Conservation (phyloP, 352 stramenopile species). For the Pythium volutum region DNA sequence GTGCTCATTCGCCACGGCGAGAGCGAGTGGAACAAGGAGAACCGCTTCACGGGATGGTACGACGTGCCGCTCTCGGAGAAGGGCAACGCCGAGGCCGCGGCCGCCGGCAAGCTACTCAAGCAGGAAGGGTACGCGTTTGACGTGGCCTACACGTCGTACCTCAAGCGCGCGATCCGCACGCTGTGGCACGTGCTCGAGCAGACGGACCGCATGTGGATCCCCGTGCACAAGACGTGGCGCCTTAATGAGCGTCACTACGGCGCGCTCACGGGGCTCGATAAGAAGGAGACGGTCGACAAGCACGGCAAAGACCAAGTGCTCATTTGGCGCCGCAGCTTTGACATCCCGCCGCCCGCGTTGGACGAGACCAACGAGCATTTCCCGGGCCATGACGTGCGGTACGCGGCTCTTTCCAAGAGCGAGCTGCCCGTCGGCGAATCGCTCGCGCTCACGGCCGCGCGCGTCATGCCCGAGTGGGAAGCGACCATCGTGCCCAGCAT, state of each 20-base stretch:
- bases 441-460: conserved; percentile 91
- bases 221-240: conserved; percentile 92
- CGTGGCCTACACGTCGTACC: conserved; percentile 93
- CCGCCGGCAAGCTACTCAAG: conserved; percentile 86
- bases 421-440: conserved; percentile 92
- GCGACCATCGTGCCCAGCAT: conserved; percentile 91
- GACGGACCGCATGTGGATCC: conserved; percentile 93
- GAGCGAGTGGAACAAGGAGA: conserved; percentile 94
- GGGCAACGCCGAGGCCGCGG: conserved; percentile 89
- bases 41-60: conserved; percentile 94
- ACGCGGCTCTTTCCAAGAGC: conserved; percentile 79
- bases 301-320: conserved; percentile 94
- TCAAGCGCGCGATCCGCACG: conserved; percentile 94
- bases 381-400: conserved; percentile 90
- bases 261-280: conserved; percentile 96
- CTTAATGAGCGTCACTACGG: conserved; percentile 99
- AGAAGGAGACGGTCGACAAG: conserved; percentile 98
- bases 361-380: conserved; percentile 91
- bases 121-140: conserved; percentile 94
- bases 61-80: conserved; percentile 91
- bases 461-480: conserved; percentile 91
- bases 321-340: conserved; percentile 97
- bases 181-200: conserved; percentile 94
- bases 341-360: conserved; percentile 95
- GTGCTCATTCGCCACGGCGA: conserved; percentile 93